phyloP scores from a whole-genome alignment of 768 basidiomycete genomes.

The Pleurotus salmoneostramineus region DNA sequence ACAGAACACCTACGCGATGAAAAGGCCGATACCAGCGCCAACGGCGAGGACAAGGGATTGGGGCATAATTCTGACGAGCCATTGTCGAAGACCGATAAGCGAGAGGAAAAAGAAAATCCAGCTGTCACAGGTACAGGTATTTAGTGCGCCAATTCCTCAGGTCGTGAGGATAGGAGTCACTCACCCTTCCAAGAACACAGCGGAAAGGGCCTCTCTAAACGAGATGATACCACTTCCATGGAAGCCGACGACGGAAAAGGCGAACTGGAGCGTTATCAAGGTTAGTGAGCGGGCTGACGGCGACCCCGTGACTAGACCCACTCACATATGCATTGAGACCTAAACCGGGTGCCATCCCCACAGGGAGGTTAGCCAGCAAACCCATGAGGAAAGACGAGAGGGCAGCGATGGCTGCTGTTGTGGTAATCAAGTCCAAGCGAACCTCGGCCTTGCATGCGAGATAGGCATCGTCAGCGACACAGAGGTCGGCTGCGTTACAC shows the following conservation, averaged over 20 bases:
- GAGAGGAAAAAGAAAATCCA: constrained; percentile 83
- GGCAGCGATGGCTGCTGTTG: constrained; percentile 74
- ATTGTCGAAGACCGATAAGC: constrained; percentile 81
- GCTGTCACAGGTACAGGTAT: constrained; percentile 25
- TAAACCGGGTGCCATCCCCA: constrained; percentile 85
- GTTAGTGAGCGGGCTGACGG: neutral
- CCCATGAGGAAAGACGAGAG: constrained; percentile 83
- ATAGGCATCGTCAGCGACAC: constrained; percentile 50
- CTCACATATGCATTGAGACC: constrained; percentile 80
- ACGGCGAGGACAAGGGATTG: constrained; percentile 82
- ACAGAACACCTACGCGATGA: constrained; percentile 62
- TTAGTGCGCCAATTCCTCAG: neutral
- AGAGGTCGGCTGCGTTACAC: constrained; percentile 58
- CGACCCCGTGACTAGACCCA: constrained; percentile 10
- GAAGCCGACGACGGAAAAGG: constrained; percentile 85
- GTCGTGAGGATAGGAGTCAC: constrained; percentile 15
- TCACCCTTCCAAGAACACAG: constrained; percentile 86
- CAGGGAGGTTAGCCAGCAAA: constrained; percentile 78
- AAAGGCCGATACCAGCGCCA: constrained; percentile 84
- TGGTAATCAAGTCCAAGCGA: constrained; percentile 75
- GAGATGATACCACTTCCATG: constrained; percentile 71
- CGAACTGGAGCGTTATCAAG: constrained; percentile 47
- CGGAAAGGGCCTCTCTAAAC: constrained; percentile 77
- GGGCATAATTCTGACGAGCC: constrained; percentile 86
- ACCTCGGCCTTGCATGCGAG: constrained; percentile 55